Conservation (phyloP, 139 green algal species). For the Tetradesmus obliquus region DNA sequence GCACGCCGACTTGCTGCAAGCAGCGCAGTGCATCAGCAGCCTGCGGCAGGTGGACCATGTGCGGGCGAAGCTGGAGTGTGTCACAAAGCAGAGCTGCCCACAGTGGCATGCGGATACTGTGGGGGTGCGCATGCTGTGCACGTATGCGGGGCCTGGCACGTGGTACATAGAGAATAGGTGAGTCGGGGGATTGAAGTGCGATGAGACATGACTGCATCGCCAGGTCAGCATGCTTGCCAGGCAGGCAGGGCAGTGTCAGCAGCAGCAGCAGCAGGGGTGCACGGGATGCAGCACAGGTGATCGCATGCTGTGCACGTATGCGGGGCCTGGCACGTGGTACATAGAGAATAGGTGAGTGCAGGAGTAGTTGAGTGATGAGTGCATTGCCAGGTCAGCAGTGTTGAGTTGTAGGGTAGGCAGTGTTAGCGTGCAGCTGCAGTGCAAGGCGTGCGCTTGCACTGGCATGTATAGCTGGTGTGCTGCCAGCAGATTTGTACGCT, state of each 20-base stretch:
- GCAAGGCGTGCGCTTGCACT: too few relatives aligned
- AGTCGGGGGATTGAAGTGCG: background rate
- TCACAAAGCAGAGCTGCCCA: slow-evolving; percentile 51
- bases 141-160: slow-evolving; percentile 57
- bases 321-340: slow-evolving; percentile 53
- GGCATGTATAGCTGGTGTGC: too few relatives aligned
- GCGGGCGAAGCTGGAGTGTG: slow-evolving; percentile 57
- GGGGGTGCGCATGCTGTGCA: slow-evolving; percentile 49
- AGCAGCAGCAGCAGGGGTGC: background rate
- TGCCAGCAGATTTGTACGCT: background rate
- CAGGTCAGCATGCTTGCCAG: background rate
- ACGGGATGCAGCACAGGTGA: background rate
- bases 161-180: slow-evolving; percentile 58
- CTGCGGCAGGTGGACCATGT: slow-evolving; percentile 7
- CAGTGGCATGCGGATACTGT: slow-evolving; percentile 64
- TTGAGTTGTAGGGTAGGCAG: background rate
- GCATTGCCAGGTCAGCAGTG: background rate
- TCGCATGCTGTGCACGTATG: slow-evolving; percentile 56
- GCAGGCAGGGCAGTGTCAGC: background rate
- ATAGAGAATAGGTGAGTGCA: slow-evolving; percentile 53
- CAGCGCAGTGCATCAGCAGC: background rate
- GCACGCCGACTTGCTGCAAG: slow-evolving; percentile 21
- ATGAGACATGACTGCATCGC: background rate
- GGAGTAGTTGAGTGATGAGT: background rate
- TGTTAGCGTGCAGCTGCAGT: background rate